phyloP scores from a whole-genome alignment of 2,329 filamentous ascomycete species.

The Pseudonectria buxi region DNA sequence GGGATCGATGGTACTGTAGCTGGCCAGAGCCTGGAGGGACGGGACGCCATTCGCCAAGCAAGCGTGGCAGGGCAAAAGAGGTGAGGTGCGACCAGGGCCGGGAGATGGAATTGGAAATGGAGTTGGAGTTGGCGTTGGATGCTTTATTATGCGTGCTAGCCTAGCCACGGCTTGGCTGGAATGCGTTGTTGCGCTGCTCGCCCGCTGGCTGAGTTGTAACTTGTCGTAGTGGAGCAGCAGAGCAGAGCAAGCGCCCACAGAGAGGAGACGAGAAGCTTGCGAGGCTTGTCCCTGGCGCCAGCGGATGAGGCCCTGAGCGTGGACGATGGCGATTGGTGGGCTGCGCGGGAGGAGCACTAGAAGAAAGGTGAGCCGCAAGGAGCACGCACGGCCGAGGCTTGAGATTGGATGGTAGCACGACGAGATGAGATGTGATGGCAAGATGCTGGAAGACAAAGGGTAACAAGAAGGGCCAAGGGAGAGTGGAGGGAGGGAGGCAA shows the following conservation, averaged over 20 bases:
- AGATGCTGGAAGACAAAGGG: no score
- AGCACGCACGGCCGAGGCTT: constrained; percentile 1
- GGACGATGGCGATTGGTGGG: constrained; percentile 26
- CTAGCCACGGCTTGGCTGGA: not conserved
- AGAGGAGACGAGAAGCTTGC: constrained; percentile 6
- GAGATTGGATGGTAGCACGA: not conserved
- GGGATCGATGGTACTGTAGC: constrained; percentile 8
- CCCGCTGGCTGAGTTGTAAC: constrained; percentile 3
- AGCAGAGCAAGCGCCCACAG: no score
- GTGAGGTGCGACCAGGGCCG: constrained; percentile 8
- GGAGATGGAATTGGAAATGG: no score
- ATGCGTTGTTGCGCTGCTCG: constrained; percentile 1
- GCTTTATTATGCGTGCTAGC: not conserved
- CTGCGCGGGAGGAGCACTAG: constrained; percentile 8
- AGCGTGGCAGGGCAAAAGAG: constrained; percentile 13
- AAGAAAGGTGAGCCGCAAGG: constrained; percentile 2
- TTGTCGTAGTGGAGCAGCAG: not conserved
- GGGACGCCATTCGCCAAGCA: constrained; percentile 18
- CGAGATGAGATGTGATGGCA: not conserved
- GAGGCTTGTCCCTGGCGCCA: constrained; percentile 16
- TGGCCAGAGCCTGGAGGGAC: constrained; percentile 8
- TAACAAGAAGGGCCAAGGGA: no score
- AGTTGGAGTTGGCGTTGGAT: no score
- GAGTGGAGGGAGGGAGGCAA: no score
- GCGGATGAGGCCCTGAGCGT: constrained; percentile 22